phyloP scores from a whole-genome alignment of 2,329 filamentous ascomycete genomes.

The Nemania sp. region DNA sequence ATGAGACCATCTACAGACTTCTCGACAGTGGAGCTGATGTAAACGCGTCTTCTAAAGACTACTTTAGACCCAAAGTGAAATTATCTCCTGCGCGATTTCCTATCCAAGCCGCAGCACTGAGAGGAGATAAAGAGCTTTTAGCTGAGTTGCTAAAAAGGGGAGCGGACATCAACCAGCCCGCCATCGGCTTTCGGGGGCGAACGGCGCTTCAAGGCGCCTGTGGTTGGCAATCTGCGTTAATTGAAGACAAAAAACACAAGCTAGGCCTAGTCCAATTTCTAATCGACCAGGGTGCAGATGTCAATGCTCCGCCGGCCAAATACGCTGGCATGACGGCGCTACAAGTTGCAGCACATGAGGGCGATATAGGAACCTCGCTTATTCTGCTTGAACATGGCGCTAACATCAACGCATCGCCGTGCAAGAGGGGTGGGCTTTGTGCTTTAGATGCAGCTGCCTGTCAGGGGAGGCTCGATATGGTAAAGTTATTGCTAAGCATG shows the following conservation, averaged over 20 bases:
- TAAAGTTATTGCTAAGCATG: constrained; percentile 13
- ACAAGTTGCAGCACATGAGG: neutral
- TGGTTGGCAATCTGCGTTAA: neutral
- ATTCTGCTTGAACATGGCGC: constrained; percentile 10
- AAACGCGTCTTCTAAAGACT: neutral
- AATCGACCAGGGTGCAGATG: constrained; percentile 11
- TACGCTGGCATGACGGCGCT: constrained; percentile 6
- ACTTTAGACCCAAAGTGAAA: neutral
- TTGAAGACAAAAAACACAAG: neutral
- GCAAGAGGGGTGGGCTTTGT: neutral
- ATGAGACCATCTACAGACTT: neutral
- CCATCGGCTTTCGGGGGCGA: neutral
- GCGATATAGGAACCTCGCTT: constrained; percentile 10
- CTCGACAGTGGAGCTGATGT: constrained; percentile 16
- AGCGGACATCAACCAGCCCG: constrained; percentile 11
- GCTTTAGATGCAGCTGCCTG: constrained; percentile 10
- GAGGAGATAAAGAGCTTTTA: neutral
- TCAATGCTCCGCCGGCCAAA: constrained; percentile 7
- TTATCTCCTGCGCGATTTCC: no score
- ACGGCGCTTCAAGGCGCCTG: constrained; percentile 11
- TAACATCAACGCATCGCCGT: constrained; percentile 1
- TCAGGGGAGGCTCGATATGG: constrained; percentile 6
- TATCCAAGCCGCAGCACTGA: constrained; percentile 2
- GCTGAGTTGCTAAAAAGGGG: neutral
- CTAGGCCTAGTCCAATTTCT: neutral